Percentiles rank a stretch among this genome's conserved stretches.
phyloP scores from a whole-genome alignment of 192 early-diverging fungal species.

The Umbelopsis isabellina region DNA sequence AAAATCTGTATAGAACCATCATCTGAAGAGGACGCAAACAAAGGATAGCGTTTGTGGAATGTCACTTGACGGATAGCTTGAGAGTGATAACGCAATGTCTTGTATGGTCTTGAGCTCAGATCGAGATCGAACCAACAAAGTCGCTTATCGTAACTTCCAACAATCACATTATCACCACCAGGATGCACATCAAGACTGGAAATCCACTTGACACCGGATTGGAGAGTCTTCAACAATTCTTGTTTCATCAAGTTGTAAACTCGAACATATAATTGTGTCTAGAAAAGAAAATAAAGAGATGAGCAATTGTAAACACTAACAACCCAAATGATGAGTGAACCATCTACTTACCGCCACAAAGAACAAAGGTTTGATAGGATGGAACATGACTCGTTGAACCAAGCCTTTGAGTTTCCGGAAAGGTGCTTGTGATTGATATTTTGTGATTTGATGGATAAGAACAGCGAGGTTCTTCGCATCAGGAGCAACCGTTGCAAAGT shows the following conservation, averaged over 20 bases:
- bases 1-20: constrained; percentile 95
- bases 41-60: constrained; percentile 87
- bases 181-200: constrained; percentile 95
- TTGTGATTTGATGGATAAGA: constrained; percentile 90
- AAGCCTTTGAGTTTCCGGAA: constrained; percentile 90
- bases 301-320: neutral
- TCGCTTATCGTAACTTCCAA: constrained; percentile 95
- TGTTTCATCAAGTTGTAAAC: constrained; percentile 94
- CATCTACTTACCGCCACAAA: constrained; percentile 75
- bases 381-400: constrained; percentile 89
- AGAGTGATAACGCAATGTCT: constrained; percentile 87
- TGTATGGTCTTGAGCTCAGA: constrained; percentile 90
- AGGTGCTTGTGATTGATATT: constrained; percentile 86
- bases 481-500: constrained; percentile 85
- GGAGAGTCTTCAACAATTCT: constrained; percentile 81
- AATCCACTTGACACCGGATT: constrained; percentile 91
- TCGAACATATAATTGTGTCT: constrained; percentile 93
- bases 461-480: constrained; percentile 79
- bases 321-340: neutral
- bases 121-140: constrained; percentile 98
- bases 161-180: constrained; percentile 92
- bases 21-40: constrained; percentile 92
- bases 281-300: constrained; percentile 23
- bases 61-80: constrained; percentile 87
- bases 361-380: constrained; percentile 90